Evolutionary conservation across 2,329 filamentous ascomycete species (phyloP).

Genomic region (Colletotrichum ledebouriae): DNA sequence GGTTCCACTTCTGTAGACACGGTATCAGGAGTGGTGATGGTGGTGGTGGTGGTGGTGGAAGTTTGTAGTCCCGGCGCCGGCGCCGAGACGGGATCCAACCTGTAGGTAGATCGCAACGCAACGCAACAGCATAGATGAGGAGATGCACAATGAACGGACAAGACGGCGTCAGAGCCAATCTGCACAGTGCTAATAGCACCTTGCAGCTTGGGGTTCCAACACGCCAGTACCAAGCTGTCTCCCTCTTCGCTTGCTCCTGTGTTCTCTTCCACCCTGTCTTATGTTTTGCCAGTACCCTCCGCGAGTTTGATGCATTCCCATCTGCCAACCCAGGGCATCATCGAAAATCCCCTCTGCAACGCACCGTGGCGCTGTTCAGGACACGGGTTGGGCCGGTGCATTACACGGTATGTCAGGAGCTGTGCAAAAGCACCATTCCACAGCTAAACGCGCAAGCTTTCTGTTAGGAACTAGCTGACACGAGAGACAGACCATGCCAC

Average conservation of each 20-base stretch:
- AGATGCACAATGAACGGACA: not conserved
- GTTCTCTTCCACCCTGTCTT: not conserved
- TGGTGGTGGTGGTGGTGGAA: too few relatives aligned
- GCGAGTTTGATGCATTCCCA: not conserved
- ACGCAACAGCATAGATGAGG: too few relatives aligned
- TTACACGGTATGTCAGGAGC: not conserved
- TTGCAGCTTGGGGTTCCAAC: too few relatives aligned
- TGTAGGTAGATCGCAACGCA: not conserved
- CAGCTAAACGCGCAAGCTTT: not conserved
- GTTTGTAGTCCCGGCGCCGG: not conserved
- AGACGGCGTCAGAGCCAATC: not conserved
- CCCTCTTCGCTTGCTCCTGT: not conserved
- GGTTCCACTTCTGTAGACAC: not conserved
- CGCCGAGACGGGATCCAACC: not conserved
- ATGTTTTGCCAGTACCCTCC: not conserved
- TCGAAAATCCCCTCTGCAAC: not conserved
- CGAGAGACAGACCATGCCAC: constrained; percentile 1
- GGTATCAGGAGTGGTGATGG: not conserved
- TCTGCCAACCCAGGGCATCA: not conserved
- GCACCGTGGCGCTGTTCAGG: not conserved
- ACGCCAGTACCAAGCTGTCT: too few relatives aligned
- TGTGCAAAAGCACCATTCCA: not conserved
- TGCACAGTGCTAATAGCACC: not conserved
- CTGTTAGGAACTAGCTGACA: not conserved
- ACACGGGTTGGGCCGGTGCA: not conserved